Base-by-base conservation (phyloP, 1,284 basidiomycete species). In the Pascua sp. region DNA sequence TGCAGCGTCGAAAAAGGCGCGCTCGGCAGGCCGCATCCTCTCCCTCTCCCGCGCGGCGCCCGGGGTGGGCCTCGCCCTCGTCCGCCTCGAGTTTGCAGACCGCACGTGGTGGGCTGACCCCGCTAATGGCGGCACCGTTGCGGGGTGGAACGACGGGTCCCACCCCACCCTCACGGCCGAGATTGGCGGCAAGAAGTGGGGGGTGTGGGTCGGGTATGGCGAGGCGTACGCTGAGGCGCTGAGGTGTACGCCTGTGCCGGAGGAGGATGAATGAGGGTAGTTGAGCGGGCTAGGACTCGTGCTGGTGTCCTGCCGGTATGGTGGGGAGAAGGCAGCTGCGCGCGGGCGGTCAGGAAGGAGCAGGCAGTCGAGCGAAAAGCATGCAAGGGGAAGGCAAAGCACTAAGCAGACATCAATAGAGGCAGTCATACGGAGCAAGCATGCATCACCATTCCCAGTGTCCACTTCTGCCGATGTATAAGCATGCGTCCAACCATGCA, bases 61-160 rank as follows among this genome's bases (percentile, higher is more conserved):
- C 5, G 60, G 56, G 2, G 59, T 73, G 12, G 77, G 77, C 2
- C 59, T 79, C 11, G 77, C 66, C 0, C 63, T 79, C 18, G 60
- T 79, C 8, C 57, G 77, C 13, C 56, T 78, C 13, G 77, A 79
- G 57, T 70, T 75, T 55, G 72, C 69, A 0, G 73, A 75, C 46
- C 62, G 69, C 38, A 61, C 66, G 12, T 73, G 70, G 60, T 75
- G 72, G 64, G 53, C 56, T 8, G 48, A 24, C 24, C 24, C 24
- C 24, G 24, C 24, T 3, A 0, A 9, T 12, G 47, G 17, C n/a
- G 50, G 53, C 4, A 57, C 48, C 5, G 60, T 65, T 0, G 55
- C 41, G 11, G 53, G 66, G 16, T 68, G 66, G 67, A 16, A 40
- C 39, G 49, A 59, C 13, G 57, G 66, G 7, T 58, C 51, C 0